A percentile compares a stretch with the other conserved stretches of the same genome.
These are phyloP conservation scores for Thecaphora thlaspeos DNA, from an alignment of 1,284 basidiomycete species.

Conservation along the genomic window DNA sequence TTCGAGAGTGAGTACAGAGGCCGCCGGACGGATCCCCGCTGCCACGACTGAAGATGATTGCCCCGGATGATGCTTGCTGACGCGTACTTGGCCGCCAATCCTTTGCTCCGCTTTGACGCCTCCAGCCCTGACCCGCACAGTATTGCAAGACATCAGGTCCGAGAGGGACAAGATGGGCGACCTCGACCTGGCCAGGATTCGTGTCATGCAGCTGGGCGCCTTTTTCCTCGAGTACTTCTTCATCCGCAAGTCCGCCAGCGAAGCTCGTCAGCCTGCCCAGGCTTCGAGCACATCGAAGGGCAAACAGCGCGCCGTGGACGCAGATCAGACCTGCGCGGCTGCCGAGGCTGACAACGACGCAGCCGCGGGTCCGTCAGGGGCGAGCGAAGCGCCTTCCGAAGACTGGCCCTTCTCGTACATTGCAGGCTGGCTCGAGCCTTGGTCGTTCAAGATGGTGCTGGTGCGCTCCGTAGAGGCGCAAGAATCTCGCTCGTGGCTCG, in stretches of 20 bases:
- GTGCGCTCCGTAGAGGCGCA: conserved; percentile 41
- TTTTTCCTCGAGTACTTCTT: conserved; percentile 57
- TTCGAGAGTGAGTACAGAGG: conserved; percentile 27
- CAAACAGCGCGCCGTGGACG: not conserved
- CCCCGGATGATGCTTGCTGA: no score
- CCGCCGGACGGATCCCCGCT: no score
- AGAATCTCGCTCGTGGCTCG: conserved; percentile 49
- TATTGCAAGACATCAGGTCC: conserved; percentile 52
- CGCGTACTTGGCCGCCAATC: no score
- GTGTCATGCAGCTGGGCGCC: conserved; percentile 46
- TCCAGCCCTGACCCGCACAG: conserved; percentile 30
- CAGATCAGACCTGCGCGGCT: not conserved
- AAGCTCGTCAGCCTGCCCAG: not conserved
- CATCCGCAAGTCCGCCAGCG: conserved; percentile 22
- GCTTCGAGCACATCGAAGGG: not conserved
- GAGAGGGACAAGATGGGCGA: conserved; percentile 55
- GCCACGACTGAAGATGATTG: conserved; percentile 7
- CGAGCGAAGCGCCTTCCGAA: conserved; percentile 3
- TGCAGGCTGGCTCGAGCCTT: conserved; percentile 49
- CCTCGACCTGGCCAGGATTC: conserved; percentile 48
- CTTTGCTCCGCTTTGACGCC: no score
- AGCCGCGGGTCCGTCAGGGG: no score
- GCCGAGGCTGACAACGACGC: not conserved
- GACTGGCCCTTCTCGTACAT: conserved; percentile 45
- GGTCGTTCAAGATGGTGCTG: conserved; percentile 52